These are phyloP conservation scores for Typha latifolia DNA, from an alignment of 176 grass and related monocot species.

Conservation along the genomic window DNA sequence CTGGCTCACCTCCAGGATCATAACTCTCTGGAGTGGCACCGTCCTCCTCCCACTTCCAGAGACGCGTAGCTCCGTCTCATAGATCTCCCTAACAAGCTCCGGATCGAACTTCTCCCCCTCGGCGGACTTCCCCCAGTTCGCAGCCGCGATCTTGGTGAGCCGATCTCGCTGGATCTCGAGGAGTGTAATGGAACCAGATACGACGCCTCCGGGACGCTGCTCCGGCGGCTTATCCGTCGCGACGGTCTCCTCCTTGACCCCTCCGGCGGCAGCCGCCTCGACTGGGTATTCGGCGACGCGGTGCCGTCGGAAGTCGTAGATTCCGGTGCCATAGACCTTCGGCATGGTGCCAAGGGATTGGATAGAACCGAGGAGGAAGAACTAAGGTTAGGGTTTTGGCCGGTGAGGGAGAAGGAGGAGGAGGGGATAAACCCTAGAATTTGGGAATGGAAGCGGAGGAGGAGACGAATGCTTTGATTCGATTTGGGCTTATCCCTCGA, in stretches of 20 bases:
- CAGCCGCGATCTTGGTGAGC: conserved; percentile 57
- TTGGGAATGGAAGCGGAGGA: not conserved
- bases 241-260: not conserved
- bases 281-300: conserved; percentile 78
- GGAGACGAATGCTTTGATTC: not conserved
- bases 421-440: not conserved
- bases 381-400: conserved; percentile 3
- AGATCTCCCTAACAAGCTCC: conserved; percentile 77
- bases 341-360: conserved; percentile 40
- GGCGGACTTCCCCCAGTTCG: conserved; percentile 50
- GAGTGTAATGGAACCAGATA: conserved; percentile 47
- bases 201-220: conserved; percentile 17
- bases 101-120: conserved; percentile 38
- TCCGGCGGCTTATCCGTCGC: conserved; percentile 27
- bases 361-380: not conserved
- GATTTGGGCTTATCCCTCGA: no score
- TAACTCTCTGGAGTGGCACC: conserved; percentile 80
- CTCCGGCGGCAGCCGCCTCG: conserved; percentile 11
- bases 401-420: not conserved
- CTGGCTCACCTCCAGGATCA: conserved; percentile 98
- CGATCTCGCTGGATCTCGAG: conserved; percentile 88
- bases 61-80: conserved; percentile 53
- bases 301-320: conserved; percentile 90
- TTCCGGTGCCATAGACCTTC: conserved; percentile 85
- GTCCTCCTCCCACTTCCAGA: conserved; percentile 58